phyloP scores from a whole-genome alignment of 2,329 filamentous ascomycete genomes.

The Talaromyces atroroseus region DNA sequence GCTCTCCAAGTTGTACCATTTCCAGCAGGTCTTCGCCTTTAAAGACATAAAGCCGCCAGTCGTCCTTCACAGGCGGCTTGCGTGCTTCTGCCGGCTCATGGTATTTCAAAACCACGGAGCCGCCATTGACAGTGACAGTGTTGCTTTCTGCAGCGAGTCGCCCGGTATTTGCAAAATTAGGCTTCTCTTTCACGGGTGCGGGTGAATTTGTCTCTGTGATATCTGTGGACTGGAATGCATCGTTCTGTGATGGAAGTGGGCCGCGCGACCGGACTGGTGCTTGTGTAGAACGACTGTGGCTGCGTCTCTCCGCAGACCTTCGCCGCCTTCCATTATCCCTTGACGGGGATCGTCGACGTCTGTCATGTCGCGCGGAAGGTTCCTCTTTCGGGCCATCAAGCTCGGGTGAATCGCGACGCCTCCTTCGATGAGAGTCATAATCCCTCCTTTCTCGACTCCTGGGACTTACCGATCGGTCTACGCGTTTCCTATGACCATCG shows the following conservation, averaged over 20 bases:
- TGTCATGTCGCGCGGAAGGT: neutral
- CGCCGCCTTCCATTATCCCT: slow-evolving; percentile 15
- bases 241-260: slow-evolving; percentile 43
- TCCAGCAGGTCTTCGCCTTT: slow-evolving; percentile 75
- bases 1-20: slow-evolving; percentile 67
- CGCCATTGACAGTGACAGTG: slow-evolving; percentile 56
- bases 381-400: neutral
- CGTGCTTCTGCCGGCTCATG: slow-evolving; percentile 91
- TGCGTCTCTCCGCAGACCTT: slow-evolving; percentile 23
- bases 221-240: slow-evolving; percentile 38
- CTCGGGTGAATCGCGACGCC: slow-evolving; percentile 7
- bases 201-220: slow-evolving; percentile 24
- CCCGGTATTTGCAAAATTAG: slow-evolving; percentile 78
- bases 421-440: slow-evolving; percentile 6
- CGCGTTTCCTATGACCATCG: slow-evolving; percentile 20
- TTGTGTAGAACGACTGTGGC: slow-evolving; percentile 23
- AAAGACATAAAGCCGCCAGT: slow-evolving; percentile 91
- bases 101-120: slow-evolving; percentile 82
- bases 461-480: slow-evolving; percentile 21
- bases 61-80: slow-evolving; percentile 70
- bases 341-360: slow-evolving; percentile 16
- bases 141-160: slow-evolving; percentile 85
- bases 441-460: slow-evolving; percentile 14
- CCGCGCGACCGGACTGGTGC: slow-evolving; percentile 29
- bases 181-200: slow-evolving; percentile 60